Evolutionary conservation across 176 grass and related monocot species (phyloP).

Genomic region (Pontederia paniculata): DNA sequence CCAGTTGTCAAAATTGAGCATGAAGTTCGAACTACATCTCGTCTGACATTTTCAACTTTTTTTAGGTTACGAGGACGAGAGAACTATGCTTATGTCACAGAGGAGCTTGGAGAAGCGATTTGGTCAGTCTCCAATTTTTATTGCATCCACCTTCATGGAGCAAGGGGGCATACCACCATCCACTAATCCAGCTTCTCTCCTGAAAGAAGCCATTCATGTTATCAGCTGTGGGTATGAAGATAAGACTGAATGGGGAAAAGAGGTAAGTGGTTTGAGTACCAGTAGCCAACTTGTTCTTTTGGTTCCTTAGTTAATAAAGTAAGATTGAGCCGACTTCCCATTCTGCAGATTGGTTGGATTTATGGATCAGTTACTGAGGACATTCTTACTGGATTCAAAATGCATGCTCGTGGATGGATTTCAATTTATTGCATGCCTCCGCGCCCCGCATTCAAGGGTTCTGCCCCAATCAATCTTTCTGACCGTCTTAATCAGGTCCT

Average conservation of each 20-base stretch:
- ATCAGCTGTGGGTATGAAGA: slow-evolving; percentile 56
- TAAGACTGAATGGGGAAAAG: slow-evolving; percentile 52
- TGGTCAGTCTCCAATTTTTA: slow-evolving; percentile 38
- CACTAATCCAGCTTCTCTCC: slow-evolving; percentile 18
- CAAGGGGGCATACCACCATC: slow-evolving; percentile 9
- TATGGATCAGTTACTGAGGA: slow-evolving; percentile 27
- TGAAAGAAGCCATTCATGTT: slow-evolving; percentile 55
- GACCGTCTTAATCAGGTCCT: slow-evolving; percentile 33
- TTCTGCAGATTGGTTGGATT: slow-evolving; percentile 42
- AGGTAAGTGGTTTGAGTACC: slow-evolving; percentile 7
- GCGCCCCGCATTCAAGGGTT: slow-evolving; percentile 31
- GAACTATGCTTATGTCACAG: slow-evolving; percentile 87
- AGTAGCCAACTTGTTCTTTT: neutral
- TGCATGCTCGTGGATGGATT: slow-evolving; percentile 62
- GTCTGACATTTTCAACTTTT: neutral
- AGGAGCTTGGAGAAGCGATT: slow-evolving; percentile 95
- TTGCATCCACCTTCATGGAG: slow-evolving; percentile 30
- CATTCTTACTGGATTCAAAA: slow-evolving; percentile 38
- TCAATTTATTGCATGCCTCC: slow-evolving; percentile 50
- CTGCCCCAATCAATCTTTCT: slow-evolving; percentile 14
- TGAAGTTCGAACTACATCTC: neutral
- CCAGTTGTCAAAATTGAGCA: neutral
- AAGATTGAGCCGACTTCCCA: neutral
- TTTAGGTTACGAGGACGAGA: slow-evolving; percentile 92
- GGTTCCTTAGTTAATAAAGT: neutral